These are phyloP conservation scores for Aegilops longissima DNA, from an alignment of 176 grass and related monocot species.

Conservation along the genomic window DNA sequence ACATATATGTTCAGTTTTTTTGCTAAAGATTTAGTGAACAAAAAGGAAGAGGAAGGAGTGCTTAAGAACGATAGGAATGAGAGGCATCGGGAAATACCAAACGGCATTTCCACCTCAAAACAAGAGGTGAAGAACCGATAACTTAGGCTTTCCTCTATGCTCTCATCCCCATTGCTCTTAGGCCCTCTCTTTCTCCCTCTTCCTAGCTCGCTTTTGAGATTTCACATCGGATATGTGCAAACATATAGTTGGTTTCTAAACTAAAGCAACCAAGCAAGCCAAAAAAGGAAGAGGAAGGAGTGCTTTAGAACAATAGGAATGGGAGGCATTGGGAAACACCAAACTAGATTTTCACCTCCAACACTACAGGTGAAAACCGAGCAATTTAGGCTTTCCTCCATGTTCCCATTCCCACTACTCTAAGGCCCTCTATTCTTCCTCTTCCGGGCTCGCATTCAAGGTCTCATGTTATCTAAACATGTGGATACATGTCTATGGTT, in stretches of 20 bases:
- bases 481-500: background rate
- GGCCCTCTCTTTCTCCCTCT: slow-evolving; percentile 31
- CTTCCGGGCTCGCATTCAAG: no score
- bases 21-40: background rate
- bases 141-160: slow-evolving; percentile 7
- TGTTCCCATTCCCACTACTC: no score
- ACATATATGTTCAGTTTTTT: background rate
- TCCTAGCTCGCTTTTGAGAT: background rate
- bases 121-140: background rate
- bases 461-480: no score
- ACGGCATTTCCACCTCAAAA: background rate
- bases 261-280: background rate
- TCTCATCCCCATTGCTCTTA: slow-evolving; percentile 31
- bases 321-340: no score
- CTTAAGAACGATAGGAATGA: slow-evolving; percentile 32
- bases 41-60: slow-evolving; percentile 23
- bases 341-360: no score
- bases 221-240: background rate
- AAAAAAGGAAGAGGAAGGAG: background rate
- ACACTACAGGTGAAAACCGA: no score
- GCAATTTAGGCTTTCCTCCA: no score
- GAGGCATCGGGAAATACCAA: slow-evolving; percentile 29
- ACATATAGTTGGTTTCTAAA: background rate
- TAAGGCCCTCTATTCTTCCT: no score
- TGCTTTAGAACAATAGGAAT: no score